A percentile compares a stretch with the other conserved stretches of the same genome.
phyloP scores from a whole-genome alignment of 2,329 filamentous ascomycete genomes.

The Gnomoniopsis smithogilvyi region DNA sequence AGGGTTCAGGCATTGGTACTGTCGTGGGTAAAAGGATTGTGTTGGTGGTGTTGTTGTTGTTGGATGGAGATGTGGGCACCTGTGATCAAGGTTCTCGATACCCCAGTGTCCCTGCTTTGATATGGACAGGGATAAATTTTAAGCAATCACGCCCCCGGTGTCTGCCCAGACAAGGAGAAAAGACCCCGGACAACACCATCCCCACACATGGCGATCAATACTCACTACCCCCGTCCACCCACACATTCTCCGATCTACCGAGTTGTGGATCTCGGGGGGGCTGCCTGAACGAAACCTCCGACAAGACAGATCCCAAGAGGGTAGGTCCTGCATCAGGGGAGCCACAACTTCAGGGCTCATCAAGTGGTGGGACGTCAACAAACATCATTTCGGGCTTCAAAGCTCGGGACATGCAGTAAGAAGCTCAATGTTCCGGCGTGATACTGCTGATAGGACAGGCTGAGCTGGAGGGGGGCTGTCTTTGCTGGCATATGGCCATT shows the following conservation, averaged over 20 bases:
- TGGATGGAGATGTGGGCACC: neutral
- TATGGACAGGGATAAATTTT: neutral
- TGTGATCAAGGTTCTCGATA: neutral
- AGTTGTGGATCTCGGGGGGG: slow-evolving; percentile 4
- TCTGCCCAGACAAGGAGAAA: neutral
- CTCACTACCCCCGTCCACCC: too few relatives aligned
- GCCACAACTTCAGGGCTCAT: neutral
- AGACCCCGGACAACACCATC: neutral
- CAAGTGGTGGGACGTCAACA: slow-evolving; percentile 7
- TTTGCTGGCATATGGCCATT: neutral
- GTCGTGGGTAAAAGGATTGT: neutral
- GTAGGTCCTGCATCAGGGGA: neutral
- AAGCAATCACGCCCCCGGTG: neutral
- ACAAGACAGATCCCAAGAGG: slow-evolving; percentile 1
- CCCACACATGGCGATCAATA: neutral
- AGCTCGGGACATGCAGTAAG: slow-evolving; percentile 9
- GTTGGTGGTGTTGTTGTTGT: neutral
- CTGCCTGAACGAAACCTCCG: slow-evolving; percentile 5
- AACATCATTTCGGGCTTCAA: slow-evolving; percentile 9
- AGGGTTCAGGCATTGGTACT: neutral
- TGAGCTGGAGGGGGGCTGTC: neutral
- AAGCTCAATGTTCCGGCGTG: neutral
- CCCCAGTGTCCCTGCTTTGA: neutral
- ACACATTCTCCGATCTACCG: slow-evolving; percentile 2
- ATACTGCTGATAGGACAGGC: neutral